Percentiles rank a stretch among this genome's conserved stretches.
These are phyloP conservation scores for Sporothrix pallida DNA, from an alignment of 2,329 filamentous ascomycete genomes.

Conservation along the genomic window DNA sequence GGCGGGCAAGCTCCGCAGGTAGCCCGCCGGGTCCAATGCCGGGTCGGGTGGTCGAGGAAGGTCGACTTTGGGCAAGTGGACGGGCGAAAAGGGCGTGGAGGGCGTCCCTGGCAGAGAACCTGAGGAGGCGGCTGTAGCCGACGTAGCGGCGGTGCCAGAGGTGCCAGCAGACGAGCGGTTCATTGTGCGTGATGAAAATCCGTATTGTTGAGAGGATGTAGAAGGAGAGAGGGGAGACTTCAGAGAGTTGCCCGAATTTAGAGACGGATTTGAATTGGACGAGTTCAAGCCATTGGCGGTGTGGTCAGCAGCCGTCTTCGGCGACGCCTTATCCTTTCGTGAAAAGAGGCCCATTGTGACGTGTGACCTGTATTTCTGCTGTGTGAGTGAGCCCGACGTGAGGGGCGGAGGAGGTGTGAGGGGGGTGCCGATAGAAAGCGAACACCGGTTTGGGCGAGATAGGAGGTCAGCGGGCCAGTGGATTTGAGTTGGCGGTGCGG, in stretches of 20 bases:
- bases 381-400: constrained; percentile 4
- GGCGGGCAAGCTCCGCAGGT: constrained; percentile 86
- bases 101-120: constrained; percentile 51
- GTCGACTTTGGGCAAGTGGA: constrained; percentile 73
- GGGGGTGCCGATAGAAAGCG: constrained; percentile 30
- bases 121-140: constrained; percentile 32
- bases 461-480: constrained; percentile 27
- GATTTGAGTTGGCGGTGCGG: not conserved
- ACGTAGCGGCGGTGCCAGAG: constrained; percentile 40
- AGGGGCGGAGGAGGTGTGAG: not conserved
- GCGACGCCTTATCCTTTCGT: constrained; percentile 58
- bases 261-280: constrained; percentile 57
- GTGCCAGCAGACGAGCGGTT: constrained; percentile 61
- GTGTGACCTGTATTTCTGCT: not conserved
- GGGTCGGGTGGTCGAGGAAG: constrained; percentile 88
- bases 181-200: constrained; percentile 47
- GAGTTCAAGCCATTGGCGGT: constrained; percentile 47
- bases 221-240: constrained; percentile 45
- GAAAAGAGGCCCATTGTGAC: constrained; percentile 61
- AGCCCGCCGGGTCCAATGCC: constrained; percentile 83
- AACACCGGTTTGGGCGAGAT: constrained; percentile 26
- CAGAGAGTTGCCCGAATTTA: constrained; percentile 58
- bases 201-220: constrained; percentile 42
- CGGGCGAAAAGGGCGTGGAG: constrained; percentile 58
- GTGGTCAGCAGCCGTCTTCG: constrained; percentile 43